Evolutionary conservation across 2,329 filamentous ascomycete genomes (phyloP), one percentile per base, ranked within the genome.

Genomic region (Chaetomiaceae sp.): DNA sequence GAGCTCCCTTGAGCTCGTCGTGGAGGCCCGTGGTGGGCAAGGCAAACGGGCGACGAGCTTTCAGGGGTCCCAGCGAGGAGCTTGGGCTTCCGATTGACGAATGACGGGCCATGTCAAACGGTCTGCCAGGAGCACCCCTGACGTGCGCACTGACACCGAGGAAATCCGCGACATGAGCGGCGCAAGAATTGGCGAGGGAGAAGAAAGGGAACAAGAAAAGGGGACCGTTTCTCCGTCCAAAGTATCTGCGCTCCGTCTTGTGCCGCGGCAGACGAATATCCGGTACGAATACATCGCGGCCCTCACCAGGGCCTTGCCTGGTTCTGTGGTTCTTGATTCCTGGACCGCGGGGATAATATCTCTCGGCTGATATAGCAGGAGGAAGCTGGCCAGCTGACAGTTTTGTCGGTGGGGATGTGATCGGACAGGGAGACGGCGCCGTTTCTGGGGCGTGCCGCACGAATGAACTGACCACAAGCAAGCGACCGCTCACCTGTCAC

Each of bases 111-210:
- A 50, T 25, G 37, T 49, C 53, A 49, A 50, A 48, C 30, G 39
- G 31, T 10, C 47, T 25, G 35, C 50, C 55, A 21, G 30, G 45
- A 49, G 39, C 34, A 41, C 40, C 44, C 57, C 50, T 34, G 44
- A 39, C 35, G 33, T 40, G 42, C 51, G 58, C 58, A 60, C 58
- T 58, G 58, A 58, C 50, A 27, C 47, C 33, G 34, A 55, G 45
- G 34, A 50, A 54, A 39, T 48, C 44, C 43, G 49, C 44, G 45
- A 52, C 55, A 47, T 47, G 30, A 33, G 40, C 31, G 14, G 21
- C 21, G 41, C 35, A n/a, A 34, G 21, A n/a, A 20, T 21, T 16
- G 20, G 30, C 5, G 23, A 16, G n/a, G n/a, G 31, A 16, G n/a
- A 17, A 23, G n/a, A 30, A 35, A 39, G n/a, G n/a, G n/a, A n/a